These are phyloP conservation scores for Lantana camara DNA, from an alignment of 257 asterid genomes.

Conservation along the genomic window DNA sequence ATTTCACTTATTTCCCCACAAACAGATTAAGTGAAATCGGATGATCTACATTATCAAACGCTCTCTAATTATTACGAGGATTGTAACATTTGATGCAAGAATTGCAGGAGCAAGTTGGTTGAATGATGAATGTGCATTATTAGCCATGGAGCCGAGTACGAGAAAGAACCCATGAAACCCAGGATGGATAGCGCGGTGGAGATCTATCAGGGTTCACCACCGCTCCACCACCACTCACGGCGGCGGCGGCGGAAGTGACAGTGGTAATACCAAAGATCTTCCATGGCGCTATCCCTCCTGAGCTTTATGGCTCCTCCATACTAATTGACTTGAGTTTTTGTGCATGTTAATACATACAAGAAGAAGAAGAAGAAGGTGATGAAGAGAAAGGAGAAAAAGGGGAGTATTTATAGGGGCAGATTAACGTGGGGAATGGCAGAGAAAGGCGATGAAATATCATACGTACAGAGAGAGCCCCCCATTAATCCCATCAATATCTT, in stretches of 20 bases:
- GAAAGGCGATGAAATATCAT: conserved; percentile 26
- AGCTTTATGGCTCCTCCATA: conserved; percentile 59
- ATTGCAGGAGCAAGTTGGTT: no score
- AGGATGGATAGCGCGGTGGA: conserved; percentile 67
- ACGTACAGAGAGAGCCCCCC: conserved; percentile 34
- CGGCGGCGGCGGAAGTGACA: neutral
- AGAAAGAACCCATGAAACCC: conserved; percentile 50
- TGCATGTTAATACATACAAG: neutral
- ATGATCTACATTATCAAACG: no score
- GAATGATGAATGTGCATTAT: no score
- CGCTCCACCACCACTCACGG: neutral
- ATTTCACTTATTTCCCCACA: no score
- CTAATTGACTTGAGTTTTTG: conserved; percentile 17
- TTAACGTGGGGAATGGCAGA: conserved; percentile 35
- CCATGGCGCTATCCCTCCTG: conserved; percentile 79
- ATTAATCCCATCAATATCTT: conserved; percentile 30
- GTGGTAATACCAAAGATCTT: neutral
- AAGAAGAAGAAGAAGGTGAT: neutral
- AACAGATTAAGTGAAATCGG: no score
- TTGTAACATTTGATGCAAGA: no score
- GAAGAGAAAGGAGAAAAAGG: conserved; percentile 1
- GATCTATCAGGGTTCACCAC: conserved; percentile 4
- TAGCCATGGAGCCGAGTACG: conserved; percentile 17
- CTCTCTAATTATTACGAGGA: no score
- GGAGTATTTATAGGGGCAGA: conserved; percentile 40